Percentiles rank a stretch among this genome's conserved stretches.
Evolutionary conservation across 192 early-diverging fungal genomes (phyloP).

Genomic region (Bifiguratus adelaidae): DNA sequence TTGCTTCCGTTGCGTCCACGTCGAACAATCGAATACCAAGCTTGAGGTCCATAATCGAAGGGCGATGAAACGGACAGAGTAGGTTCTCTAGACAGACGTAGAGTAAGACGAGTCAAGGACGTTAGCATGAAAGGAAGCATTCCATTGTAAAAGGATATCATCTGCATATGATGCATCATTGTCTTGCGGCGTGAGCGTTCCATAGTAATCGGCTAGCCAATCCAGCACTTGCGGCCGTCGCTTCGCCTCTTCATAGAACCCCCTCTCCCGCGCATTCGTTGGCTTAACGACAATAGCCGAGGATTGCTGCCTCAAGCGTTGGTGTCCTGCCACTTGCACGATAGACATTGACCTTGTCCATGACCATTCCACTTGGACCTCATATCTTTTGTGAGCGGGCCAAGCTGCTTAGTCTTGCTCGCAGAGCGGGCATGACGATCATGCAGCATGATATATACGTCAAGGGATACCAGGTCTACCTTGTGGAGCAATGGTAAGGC

Average conservation of each 20-base stretch:
- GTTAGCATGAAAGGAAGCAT: too few species aligned
- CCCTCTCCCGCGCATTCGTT: too few species aligned
- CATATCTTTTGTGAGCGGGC: constrained; percentile 23
- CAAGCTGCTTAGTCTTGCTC: constrained; percentile 10
- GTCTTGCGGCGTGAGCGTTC: too few species aligned
- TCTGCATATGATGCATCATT: too few species aligned
- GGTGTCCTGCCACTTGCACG: too few species aligned
- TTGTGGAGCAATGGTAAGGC: constrained; percentile 35
- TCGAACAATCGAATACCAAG: constrained; percentile 72
- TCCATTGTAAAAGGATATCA: too few species aligned
- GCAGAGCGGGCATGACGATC: constrained; percentile 10
- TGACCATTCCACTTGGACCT: not conserved
- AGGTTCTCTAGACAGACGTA: constrained; percentile 74
- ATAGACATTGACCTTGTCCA: too few species aligned
- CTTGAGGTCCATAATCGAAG: constrained; percentile 85
- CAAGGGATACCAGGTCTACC: constrained; percentile 29
- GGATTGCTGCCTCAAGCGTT: too few species aligned
- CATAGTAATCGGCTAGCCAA: too few species aligned
- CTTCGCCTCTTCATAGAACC: too few species aligned
- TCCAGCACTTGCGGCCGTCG: too few species aligned
- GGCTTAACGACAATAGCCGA: too few species aligned
- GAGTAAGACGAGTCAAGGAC: constrained; percentile 10
- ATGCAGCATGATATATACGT: constrained; percentile 10
- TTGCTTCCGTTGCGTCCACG: constrained; percentile 57
- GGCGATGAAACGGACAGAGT: constrained; percentile 46